A percentile compares a stretch with the other conserved stretches of the same genome.
Evolutionary conservation across 768 basidiomycete species (phyloP).

Genomic region (Podaxis carcinomalis): DNA sequence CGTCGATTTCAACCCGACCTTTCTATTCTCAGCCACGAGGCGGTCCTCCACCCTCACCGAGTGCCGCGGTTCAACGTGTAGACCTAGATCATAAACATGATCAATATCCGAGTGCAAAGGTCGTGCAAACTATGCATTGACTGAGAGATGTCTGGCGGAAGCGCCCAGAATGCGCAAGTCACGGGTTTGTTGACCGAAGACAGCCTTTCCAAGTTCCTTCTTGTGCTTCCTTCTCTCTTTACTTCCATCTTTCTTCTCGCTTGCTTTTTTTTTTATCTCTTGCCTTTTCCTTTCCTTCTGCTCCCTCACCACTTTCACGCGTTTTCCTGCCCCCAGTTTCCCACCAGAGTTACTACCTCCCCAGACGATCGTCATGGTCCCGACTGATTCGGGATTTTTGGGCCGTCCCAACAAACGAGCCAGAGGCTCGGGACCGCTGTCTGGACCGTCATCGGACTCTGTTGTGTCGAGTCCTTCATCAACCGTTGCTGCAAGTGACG

Average conservation of each 20-base stretch:
- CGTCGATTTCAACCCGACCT: neutral
- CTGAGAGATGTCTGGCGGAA: neutral
- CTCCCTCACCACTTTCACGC: neutral
- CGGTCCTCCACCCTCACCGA: neutral
- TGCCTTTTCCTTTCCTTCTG: neutral
- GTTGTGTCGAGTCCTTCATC: neutral
- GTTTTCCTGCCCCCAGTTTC: neutral
- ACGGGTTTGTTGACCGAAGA: slow-evolving; percentile 12
- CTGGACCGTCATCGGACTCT: neutral
- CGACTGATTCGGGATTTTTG: slow-evolving; percentile 6
- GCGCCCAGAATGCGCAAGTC: slow-evolving; percentile 15
- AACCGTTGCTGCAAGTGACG: neutral
- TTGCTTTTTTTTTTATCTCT: neutral
- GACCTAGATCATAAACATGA: neutral
- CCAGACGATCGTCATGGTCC: slow-evolving; percentile 1
- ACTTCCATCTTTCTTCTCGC: neutral
- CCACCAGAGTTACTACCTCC: neutral
- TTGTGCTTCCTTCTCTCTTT: slow-evolving; percentile 2
- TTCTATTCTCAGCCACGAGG: slow-evolving; percentile 10
- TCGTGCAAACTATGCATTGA: neutral
- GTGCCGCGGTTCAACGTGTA: no score
- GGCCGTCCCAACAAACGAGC: slow-evolving; percentile 1
- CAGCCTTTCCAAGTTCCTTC: neutral
- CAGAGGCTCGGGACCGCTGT: neutral
- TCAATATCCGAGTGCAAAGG: neutral